These are phyloP conservation scores for Lachnellula subtilissima DNA, from an alignment of 2,329 filamentous ascomycete species.

Conservation along the genomic window DNA sequence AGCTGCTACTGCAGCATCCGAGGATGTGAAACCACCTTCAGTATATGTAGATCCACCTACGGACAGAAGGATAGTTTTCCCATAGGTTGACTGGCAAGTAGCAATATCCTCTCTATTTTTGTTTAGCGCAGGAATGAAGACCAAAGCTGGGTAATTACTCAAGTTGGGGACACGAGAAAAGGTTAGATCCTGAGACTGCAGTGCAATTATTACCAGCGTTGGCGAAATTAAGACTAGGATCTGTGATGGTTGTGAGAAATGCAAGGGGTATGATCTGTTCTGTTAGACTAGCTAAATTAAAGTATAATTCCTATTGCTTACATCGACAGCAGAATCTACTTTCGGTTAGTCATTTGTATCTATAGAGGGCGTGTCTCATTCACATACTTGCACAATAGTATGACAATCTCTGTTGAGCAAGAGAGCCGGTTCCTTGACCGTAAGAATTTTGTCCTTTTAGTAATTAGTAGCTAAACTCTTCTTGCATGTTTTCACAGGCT, in stretches of 20 bases:
- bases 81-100: slow-evolving; percentile 55
- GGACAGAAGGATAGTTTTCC: slow-evolving; percentile 69
- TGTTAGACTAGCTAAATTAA: not conserved
- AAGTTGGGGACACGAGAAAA: slow-evolving; percentile 59
- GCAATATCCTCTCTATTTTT: slow-evolving; percentile 41
- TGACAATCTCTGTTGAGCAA: slow-evolving; percentile 50
- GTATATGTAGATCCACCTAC: slow-evolving; percentile 67
- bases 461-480: slow-evolving; percentile 7
- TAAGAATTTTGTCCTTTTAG: slow-evolving; percentile 54
- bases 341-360: not conserved
- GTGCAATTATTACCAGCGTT: slow-evolving; percentile 59
- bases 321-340: slow-evolving; percentile 43
- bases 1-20: slow-evolving; percentile 45
- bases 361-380: not conserved
- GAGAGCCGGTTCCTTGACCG: slow-evolving; percentile 38
- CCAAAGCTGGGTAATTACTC: slow-evolving; percentile 43
- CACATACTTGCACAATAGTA: slow-evolving; percentile 55
- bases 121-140: not conserved
- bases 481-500: too few relatives aligned
- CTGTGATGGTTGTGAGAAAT: slow-evolving; percentile 55
- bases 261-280: slow-evolving; percentile 56
- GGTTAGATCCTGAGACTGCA: slow-evolving; percentile 50
- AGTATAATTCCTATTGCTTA: slow-evolving; percentile 24
- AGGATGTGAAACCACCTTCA: slow-evolving; percentile 60
- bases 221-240: slow-evolving; percentile 57